phyloP scores from a whole-genome alignment of 1,139 yeast genomes.

The Geotrichum citri-aurantii region DNA sequence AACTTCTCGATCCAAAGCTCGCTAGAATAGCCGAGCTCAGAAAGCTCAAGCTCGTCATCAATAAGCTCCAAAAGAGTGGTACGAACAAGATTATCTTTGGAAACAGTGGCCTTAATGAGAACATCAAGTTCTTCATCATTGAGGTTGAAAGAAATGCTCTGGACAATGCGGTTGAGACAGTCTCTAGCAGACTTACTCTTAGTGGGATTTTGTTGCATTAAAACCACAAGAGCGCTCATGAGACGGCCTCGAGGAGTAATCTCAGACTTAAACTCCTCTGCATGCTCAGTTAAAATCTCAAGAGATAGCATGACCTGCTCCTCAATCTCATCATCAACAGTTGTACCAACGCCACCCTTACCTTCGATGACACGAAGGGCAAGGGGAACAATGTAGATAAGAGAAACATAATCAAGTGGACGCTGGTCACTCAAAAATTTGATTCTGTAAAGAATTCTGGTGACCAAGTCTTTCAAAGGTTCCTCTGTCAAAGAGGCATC shows the following conservation, averaged over 20 bases:
- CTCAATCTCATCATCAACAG: slow-evolving; percentile 76
- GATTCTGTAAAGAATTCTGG: slow-evolving; percentile 67
- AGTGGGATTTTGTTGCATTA: slow-evolving; percentile 61
- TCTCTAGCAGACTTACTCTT: slow-evolving; percentile 80
- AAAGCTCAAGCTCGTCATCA: slow-evolving; percentile 83
- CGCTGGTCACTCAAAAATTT: slow-evolving; percentile 70
- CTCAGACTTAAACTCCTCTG: slow-evolving; percentile 63
- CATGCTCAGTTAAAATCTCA: slow-evolving; percentile 70
- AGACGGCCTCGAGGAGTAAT: slow-evolving; percentile 65
- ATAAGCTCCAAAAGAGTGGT: slow-evolving; percentile 73
- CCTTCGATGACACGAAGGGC: slow-evolving; percentile 47
- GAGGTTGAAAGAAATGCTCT: slow-evolving; percentile 61
- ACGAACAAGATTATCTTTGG: slow-evolving; percentile 67
- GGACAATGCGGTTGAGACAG: slow-evolving; percentile 69
- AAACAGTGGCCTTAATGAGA: slow-evolving; percentile 52
- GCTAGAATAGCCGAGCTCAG: slow-evolving; percentile 48
- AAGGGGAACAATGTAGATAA: slow-evolving; percentile 72
- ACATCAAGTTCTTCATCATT: slow-evolving; percentile 52
- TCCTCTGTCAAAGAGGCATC: slow-evolving; percentile 43
- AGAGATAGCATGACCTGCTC: slow-evolving; percentile 76
- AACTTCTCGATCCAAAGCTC: slow-evolving; percentile 77
- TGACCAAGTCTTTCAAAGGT: slow-evolving; percentile 48
- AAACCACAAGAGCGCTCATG: slow-evolving; percentile 54
- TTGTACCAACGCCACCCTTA: slow-evolving; percentile 52
- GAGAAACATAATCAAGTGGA: slow-evolving; percentile 61